Conservation (phyloP, 2,329 filamentous ascomycete genomes). For the Bipolaris sorokiniana region DNA sequence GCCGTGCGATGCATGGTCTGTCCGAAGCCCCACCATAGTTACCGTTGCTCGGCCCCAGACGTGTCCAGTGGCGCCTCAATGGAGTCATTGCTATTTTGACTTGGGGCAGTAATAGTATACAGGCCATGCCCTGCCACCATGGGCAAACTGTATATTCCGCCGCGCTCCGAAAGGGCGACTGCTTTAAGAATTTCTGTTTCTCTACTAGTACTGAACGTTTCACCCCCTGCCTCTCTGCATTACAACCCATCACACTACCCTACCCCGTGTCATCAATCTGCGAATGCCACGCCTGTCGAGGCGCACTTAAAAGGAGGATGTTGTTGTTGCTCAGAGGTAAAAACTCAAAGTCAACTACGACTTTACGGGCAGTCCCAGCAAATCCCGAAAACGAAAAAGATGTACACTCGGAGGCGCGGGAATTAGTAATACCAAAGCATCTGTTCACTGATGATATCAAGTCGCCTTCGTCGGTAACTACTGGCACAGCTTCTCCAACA, state of each 20-base stretch:
- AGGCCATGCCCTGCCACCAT: slow-evolving; percentile 27
- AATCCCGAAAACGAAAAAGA: slow-evolving; percentile 26
- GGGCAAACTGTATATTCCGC: slow-evolving; percentile 16
- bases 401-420: slow-evolving; percentile 48
- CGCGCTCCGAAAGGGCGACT: slow-evolving; percentile 16
- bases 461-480: slow-evolving; percentile 26
- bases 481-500: slow-evolving; percentile 23
- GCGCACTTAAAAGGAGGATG: slow-evolving; percentile 25
- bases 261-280: neutral
- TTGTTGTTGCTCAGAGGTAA: slow-evolving; percentile 29
- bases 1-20: slow-evolving; percentile 9
- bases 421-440: slow-evolving; percentile 35
- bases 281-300: neutral
- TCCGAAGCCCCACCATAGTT: slow-evolving; percentile 18
- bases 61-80: slow-evolving; percentile 18
- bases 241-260: slow-evolving; percentile 7
- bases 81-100: slow-evolving; percentile 30
- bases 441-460: slow-evolving; percentile 34
- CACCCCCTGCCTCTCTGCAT: slow-evolving; percentile 6
- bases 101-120: slow-evolving; percentile 21
- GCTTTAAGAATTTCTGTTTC: slow-evolving; percentile 16
- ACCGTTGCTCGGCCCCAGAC: slow-evolving; percentile 18
- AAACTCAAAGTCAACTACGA: slow-evolving; percentile 34
- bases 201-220: neutral
- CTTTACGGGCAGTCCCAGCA: slow-evolving; percentile 47